Conservation (phyloP, 345 rosid genomes). For the Adansonia digitata region DNA sequence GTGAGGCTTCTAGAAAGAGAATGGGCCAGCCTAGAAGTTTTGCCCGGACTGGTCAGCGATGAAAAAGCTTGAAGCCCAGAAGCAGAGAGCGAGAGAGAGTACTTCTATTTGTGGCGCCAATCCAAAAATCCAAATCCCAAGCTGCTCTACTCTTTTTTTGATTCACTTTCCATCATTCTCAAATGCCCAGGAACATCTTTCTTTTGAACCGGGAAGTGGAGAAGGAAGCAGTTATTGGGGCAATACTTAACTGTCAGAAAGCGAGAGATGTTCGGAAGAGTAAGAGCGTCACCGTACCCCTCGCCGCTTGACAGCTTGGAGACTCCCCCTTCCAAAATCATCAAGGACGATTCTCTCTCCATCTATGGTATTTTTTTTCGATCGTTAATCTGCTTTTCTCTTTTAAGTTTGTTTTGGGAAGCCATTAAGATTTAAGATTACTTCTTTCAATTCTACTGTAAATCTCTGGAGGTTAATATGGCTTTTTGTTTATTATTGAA, state of each 20-base stretch:
- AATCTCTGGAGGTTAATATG: neutral
- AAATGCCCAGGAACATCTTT: neutral
- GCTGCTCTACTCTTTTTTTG: neutral
- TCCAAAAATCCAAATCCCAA: neutral
- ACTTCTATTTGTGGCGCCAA: constrained; percentile 3
- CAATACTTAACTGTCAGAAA: neutral
- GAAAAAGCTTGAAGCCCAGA: neutral
- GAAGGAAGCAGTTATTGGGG: neutral
- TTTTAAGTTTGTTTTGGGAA: too few relatives aligned
- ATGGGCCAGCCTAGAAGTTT: neutral
- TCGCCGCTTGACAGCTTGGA: constrained; percentile 54
- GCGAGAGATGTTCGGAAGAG: constrained; percentile 61
- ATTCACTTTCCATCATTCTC: neutral
- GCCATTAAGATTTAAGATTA: neutral
- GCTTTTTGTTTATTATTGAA: neutral
- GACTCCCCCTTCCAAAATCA: constrained; percentile 57
- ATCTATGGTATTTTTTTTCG: constrained; percentile 50
- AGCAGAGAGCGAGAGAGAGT: too few relatives aligned
- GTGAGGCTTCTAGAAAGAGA: too few relatives aligned
- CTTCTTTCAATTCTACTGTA: neutral
- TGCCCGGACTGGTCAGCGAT: neutral
- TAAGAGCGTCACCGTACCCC: constrained; percentile 54
- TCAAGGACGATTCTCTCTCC: constrained; percentile 81
- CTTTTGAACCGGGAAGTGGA: neutral
- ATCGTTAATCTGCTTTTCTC: neutral